Conservation (phyloP, 345 rosid genomes). For the Pugionium cornutum region DNA sequence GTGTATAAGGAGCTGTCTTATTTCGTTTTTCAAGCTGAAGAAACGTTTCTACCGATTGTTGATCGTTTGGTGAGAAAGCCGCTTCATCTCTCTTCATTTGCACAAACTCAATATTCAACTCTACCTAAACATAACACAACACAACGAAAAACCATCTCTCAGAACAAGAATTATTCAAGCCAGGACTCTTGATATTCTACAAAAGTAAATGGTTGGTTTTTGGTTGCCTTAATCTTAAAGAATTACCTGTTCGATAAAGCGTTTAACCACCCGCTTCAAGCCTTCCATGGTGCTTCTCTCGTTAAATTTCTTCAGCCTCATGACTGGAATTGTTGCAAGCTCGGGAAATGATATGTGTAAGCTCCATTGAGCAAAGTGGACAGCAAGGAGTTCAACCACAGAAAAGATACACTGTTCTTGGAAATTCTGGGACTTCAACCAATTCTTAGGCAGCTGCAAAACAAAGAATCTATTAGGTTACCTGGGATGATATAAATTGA, state of each 20-base stretch:
- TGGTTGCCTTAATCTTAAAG: not conserved
- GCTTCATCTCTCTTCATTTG: constrained; percentile 79
- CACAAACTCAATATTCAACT: constrained; percentile 71
- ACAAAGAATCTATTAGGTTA: constrained; percentile 15
- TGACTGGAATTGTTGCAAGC: constrained; percentile 72
- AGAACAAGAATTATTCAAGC: constrained; percentile 12
- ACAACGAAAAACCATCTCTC: constrained; percentile 3
- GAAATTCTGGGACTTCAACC: constrained; percentile 82
- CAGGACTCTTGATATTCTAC: constrained; percentile 1
- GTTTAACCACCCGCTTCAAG: constrained; percentile 58
- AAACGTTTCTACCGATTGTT: constrained; percentile 66
- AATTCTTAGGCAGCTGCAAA: constrained; percentile 83
- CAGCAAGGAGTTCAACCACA: constrained; percentile 68
- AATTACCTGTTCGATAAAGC: constrained; percentile 76
- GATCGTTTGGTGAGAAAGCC: constrained; percentile 87
- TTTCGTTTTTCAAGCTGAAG: constrained; percentile 69
- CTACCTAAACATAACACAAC: constrained; percentile 52
- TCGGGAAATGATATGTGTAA: constrained; percentile 90
- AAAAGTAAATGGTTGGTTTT: not conserved
- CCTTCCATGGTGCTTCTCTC: constrained; percentile 63
- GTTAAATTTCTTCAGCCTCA: constrained; percentile 62
- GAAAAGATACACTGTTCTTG: constrained; percentile 66
- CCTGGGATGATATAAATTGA: constrained; percentile 1
- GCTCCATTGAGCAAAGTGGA: constrained; percentile 89
- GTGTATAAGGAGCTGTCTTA: constrained; percentile 58